phyloP scores from a whole-genome alignment of 2,329 filamentous ascomycete genomes.

The Colletotrichum incanum region DNA sequence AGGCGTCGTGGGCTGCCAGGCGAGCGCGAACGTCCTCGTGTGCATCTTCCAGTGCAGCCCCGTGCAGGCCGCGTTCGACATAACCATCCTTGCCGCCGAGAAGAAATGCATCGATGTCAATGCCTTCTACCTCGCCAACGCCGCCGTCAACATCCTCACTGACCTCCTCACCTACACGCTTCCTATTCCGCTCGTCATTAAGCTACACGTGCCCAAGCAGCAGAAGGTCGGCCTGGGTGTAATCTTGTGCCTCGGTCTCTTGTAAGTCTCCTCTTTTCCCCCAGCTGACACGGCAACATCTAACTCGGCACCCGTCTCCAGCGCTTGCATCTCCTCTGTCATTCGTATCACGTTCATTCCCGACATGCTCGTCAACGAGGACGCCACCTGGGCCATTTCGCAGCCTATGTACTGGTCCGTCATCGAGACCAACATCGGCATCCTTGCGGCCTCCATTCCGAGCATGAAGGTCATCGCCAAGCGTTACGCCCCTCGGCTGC shows the following conservation, averaged over 20 bases:
- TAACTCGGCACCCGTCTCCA: conserved; percentile 40
- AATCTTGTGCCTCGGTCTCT: conserved; percentile 62
- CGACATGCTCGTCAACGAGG: conserved; percentile 55
- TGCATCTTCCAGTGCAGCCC: conserved; percentile 62
- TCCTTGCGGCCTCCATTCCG: conserved; percentile 55
- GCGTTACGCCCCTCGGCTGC: conserved; percentile 57
- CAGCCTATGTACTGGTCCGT: conserved; percentile 60
- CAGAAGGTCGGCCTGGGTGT: conserved; percentile 60
- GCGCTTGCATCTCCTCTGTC: conserved; percentile 62
- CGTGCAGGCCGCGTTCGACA: conserved; percentile 57
- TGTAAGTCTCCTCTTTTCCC: conserved; percentile 48
- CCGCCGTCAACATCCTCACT: conserved; percentile 62
- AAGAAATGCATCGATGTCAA: conserved; percentile 62
- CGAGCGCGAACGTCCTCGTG: conserved; percentile 57
- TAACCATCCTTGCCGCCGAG: conserved; percentile 44
- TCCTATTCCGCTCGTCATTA: conserved; percentile 60
- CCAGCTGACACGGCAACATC: not conserved
- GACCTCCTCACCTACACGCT: conserved; percentile 62
- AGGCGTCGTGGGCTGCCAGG: conserved; percentile 57
- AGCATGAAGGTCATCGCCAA: conserved; percentile 53
- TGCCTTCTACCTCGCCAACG: conserved; percentile 63
- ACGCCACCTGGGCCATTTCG: conserved; percentile 54
- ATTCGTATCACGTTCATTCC: conserved; percentile 63
- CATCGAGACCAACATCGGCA: conserved; percentile 55
- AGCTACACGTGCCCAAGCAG: conserved; percentile 59